Evolutionary conservation across 805 yeast species (phyloP).

Genomic region (Komagataella pseudopastoris): DNA sequence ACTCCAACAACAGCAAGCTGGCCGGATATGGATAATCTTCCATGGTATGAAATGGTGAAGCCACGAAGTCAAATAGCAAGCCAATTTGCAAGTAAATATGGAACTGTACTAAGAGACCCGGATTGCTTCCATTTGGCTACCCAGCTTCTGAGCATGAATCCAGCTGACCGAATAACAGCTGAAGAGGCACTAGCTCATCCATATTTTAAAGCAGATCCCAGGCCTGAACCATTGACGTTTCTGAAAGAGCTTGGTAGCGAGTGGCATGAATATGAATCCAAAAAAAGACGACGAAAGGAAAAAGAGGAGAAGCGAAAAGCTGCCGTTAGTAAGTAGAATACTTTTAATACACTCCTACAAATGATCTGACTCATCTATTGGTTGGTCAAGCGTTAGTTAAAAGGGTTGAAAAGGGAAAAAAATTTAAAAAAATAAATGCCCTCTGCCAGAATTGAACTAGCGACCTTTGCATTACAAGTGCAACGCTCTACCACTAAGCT

Average conservation of each 20-base stretch:
- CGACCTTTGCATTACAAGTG: conserved; percentile 99
- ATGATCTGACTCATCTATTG: too few relatives aligned
- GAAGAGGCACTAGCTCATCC: conserved; percentile 51
- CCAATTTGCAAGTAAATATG: conserved; percentile 28
- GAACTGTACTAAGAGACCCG: conserved; percentile 26
- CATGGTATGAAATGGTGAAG: conserved; percentile 84
- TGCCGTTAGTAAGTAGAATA: not conserved
- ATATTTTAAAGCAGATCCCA: conserved; percentile 63
- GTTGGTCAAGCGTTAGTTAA: not conserved
- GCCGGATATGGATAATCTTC: conserved; percentile 69
- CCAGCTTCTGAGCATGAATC: conserved; percentile 54
- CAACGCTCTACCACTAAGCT: conserved; percentile 99
- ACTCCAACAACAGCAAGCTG: conserved; percentile 62
- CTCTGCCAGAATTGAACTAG: conserved; percentile 85
- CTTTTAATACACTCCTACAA: not conserved
- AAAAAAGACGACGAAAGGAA: conserved; percentile 44
- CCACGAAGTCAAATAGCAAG: conserved; percentile 31
- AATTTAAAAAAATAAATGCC: conserved; percentile 30
- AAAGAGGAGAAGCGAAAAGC: conserved; percentile 7
- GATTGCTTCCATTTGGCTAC: conserved; percentile 53
- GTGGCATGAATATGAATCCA: conserved; percentile 96
- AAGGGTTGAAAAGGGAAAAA: too few relatives aligned
- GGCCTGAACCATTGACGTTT: conserved; percentile 42
- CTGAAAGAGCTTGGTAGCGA: conserved; percentile 58
- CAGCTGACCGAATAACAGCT: conserved; percentile 54